Percentiles rank a stretch among this genome's conserved stretches.
Conservation (phyloP, 441 rosid genomes). For the Jatropha multifida region DNA sequence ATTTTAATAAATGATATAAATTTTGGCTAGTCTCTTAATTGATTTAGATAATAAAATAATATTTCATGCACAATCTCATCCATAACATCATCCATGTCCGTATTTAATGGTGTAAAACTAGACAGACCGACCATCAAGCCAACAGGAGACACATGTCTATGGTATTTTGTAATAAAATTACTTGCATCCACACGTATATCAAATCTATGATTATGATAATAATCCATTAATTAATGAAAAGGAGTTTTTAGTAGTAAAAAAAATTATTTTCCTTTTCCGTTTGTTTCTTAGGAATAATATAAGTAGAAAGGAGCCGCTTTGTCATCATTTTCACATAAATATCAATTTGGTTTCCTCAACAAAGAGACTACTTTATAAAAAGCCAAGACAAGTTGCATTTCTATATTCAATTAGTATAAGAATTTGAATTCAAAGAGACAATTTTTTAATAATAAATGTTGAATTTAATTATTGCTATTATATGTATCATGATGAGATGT, state of each 20-base stretch:
- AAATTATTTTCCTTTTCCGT: background rate
- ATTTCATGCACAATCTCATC: slow-evolving; percentile 3
- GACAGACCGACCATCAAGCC: slow-evolving; percentile 59
- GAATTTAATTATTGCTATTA: no score
- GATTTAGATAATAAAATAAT: no score
- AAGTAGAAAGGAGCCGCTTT: background rate
- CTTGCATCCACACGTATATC: slow-evolving; percentile 57
- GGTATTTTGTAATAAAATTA: slow-evolving; percentile 30
- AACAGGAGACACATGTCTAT: slow-evolving; percentile 52
- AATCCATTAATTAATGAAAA: background rate
- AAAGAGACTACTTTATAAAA: slow-evolving; percentile 1
- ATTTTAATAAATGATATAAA: no score
- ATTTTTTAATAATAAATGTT: background rate
- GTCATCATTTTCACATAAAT: slow-evolving; percentile 7
- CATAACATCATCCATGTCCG: slow-evolving; percentile 7
- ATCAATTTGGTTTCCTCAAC: background rate
- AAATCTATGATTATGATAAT: slow-evolving; percentile 17
- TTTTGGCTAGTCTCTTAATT: no score
- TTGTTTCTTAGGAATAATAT: background rate
- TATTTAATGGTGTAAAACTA: slow-evolving; percentile 25
- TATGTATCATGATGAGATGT: no score
- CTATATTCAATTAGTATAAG: slow-evolving; percentile 13
- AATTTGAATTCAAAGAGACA: background rate
- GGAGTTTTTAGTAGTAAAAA: background rate
- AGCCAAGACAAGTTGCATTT: background rate